Conservation (phyloP, 108 stramenopile species). For the Cyclotella baltica region DNA sequence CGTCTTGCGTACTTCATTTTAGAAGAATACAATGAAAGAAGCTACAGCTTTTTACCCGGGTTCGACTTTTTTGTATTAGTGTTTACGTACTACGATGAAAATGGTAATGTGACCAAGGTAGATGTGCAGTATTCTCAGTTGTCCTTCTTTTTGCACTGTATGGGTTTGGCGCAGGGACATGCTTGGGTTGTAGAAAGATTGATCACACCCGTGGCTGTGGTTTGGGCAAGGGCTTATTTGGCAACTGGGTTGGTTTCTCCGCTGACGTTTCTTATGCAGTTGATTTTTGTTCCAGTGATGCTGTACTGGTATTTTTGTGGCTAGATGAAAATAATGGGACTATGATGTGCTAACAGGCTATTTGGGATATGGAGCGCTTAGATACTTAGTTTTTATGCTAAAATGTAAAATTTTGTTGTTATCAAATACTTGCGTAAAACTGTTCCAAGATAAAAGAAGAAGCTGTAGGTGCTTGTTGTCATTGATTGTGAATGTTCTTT, state of each 20-base stretch:
- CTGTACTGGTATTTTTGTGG: neutral
- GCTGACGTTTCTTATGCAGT: conserved; percentile 45
- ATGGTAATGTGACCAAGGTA: conserved; percentile 46
- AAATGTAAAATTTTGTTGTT: too few relatives aligned
- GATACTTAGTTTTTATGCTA: too few relatives aligned
- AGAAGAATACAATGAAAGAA: conserved; percentile 49
- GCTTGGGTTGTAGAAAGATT: conserved; percentile 41
- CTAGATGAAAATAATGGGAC: neutral
- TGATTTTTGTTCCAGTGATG: conserved; percentile 35
- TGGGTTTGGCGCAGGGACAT: conserved; percentile 43
- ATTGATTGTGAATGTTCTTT: too few relatives aligned
- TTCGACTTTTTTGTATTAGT: conserved; percentile 53
- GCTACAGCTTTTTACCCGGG: conserved; percentile 34
- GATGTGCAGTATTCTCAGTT: conserved; percentile 57
- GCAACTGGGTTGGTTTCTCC: conserved; percentile 49
- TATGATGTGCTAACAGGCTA: neutral
- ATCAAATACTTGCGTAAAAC: too few relatives aligned
- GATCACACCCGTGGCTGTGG: conserved; percentile 38
- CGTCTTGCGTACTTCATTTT: conserved; percentile 52
- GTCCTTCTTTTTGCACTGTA: conserved; percentile 54
- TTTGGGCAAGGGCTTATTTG: conserved; percentile 36
- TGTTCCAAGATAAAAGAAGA: too few relatives aligned
- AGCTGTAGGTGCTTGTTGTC: too few relatives aligned
- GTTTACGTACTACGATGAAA: conserved; percentile 49
- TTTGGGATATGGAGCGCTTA: neutral